phyloP scores from a whole-genome alignment of 192 early-diverging fungal genomes.

The Phlyctochytrium planicorne region DNA sequence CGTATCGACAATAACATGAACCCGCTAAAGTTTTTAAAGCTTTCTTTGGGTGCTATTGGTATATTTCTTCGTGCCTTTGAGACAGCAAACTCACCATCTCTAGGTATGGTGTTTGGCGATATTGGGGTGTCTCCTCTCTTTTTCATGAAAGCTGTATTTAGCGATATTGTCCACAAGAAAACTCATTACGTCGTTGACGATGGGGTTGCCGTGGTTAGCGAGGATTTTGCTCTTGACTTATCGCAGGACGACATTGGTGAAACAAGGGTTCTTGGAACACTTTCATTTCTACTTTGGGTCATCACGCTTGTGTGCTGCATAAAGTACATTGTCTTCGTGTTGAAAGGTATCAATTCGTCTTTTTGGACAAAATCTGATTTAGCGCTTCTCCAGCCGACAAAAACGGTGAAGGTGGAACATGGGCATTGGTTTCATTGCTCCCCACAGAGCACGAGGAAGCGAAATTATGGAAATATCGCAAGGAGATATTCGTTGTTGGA shows the following conservation, averaged over 20 bases:
- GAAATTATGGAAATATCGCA: slow-evolving; percentile 20
- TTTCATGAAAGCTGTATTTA: slow-evolving; percentile 48
- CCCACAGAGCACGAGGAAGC: slow-evolving; percentile 34
- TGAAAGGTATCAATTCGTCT: slow-evolving; percentile 33
- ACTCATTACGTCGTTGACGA: too few relatives aligned
- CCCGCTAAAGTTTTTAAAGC: slow-evolving; percentile 27
- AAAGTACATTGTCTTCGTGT: slow-evolving; percentile 46
- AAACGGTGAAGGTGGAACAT: slow-evolving; percentile 61
- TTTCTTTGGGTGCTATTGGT: slow-evolving; percentile 38
- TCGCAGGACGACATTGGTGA: slow-evolving; percentile 6
- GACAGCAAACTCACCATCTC: slow-evolving; percentile 6
- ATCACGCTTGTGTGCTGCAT: slow-evolving; percentile 44
- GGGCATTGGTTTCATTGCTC: slow-evolving; percentile 51
- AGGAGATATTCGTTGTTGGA: slow-evolving; percentile 28
- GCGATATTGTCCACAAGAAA: background rate
- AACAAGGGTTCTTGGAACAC: slow-evolving; percentile 34
- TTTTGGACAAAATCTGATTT: slow-evolving; percentile 4
- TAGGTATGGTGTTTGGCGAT: slow-evolving; percentile 50
- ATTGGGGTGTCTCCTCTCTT: slow-evolving; percentile 58
- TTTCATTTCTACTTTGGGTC: slow-evolving; percentile 53
- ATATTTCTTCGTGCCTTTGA: background rate
- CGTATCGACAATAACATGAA: slow-evolving; percentile 41
- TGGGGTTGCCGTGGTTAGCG: background rate
- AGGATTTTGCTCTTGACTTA: background rate
- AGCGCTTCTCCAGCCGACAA: slow-evolving; percentile 44